Conservation (phyloP, 495 filamentous ascomycete species). For the Penicillium canescens region DNA sequence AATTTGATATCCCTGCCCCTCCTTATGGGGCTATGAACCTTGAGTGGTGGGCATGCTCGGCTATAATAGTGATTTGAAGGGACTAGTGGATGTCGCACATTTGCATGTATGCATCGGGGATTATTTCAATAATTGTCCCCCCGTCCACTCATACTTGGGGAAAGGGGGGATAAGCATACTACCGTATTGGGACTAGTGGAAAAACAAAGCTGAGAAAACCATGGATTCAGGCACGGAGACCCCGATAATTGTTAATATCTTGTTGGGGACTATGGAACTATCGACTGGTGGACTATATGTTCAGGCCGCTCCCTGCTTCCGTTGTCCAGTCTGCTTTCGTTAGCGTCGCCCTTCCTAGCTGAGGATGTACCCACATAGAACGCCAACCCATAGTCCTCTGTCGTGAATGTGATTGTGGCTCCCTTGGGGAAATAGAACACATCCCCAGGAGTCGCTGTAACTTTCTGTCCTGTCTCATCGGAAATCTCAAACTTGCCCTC, state of each 20-base stretch:
- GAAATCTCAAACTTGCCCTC: conserved; percentile 75
- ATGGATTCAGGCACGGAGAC: conserved; percentile 20
- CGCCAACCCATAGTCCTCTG: conserved; percentile 66
- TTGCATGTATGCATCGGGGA: not conserved
- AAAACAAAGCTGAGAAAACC: conserved; percentile 12
- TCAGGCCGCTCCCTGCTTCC: conserved; percentile 40
- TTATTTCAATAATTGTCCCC: conserved; percentile 2
- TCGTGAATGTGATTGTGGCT: conserved; percentile 74
- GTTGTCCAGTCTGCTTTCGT: conserved; percentile 43
- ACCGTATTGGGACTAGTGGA: conserved; percentile 20
- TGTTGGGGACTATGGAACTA: not conserved
- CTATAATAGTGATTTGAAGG: not conserved
- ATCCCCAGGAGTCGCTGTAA: conserved; percentile 67
- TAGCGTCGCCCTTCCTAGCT: conserved; percentile 3
- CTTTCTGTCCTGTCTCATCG: conserved; percentile 69
- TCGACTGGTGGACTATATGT: not conserved
- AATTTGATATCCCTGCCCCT: too few relatives aligned
- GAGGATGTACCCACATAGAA: conserved; percentile 54
- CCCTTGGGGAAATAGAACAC: conserved; percentile 81
- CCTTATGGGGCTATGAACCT: conserved; percentile 2
- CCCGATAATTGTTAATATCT: conserved; percentile 14
- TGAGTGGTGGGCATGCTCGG: not conserved
- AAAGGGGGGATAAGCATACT: conserved; percentile 24
- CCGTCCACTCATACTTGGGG: too few relatives aligned
- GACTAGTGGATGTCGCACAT: conserved; percentile 6